Percentiles rank a stretch among this genome's conserved stretches.
phyloP scores from a whole-genome alignment of 208 protist genomes.

The Borovskyia barvae region DNA sequence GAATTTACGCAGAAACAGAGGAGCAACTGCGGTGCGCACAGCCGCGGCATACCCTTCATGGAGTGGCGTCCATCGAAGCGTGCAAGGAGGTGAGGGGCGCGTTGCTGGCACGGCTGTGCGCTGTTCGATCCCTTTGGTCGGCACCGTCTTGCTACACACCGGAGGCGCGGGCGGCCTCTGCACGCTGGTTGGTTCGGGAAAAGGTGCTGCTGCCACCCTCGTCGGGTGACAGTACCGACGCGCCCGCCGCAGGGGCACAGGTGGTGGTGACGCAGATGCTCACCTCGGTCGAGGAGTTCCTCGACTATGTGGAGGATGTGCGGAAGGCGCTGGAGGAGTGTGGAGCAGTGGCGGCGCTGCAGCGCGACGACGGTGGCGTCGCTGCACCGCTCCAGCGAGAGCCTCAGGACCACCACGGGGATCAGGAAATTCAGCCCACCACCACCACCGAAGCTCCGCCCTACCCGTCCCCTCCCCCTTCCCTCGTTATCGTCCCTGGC shows the following conservation, averaged over 20 bases:
- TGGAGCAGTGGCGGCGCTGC: background rate
- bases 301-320: conserved; percentile 19
- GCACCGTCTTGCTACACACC: conserved; percentile 13
- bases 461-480: too few species aligned
- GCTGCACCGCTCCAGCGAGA: background rate
- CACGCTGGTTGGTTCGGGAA: conserved; percentile 1
- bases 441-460: background rate
- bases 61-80: background rate
- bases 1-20: conserved; percentile 6
- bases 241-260: background rate
- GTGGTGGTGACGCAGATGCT: conserved; percentile 43
- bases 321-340: conserved; percentile 17
- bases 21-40: conserved; percentile 9
- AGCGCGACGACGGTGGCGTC: background rate
- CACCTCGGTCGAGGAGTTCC: conserved; percentile 32
- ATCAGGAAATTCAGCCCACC: too few species aligned
- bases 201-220: background rate
- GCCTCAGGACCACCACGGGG: too few species aligned
- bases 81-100: background rate
- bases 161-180: conserved; percentile 1
- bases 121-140: conserved; percentile 15
- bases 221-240: background rate
- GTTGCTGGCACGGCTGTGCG: conserved; percentile 1
- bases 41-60: background rate
- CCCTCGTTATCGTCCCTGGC: conserved; percentile 22